phyloP scores from a whole-genome alignment of 148 eudicot genomes.

The Rhododendron molle region DNA sequence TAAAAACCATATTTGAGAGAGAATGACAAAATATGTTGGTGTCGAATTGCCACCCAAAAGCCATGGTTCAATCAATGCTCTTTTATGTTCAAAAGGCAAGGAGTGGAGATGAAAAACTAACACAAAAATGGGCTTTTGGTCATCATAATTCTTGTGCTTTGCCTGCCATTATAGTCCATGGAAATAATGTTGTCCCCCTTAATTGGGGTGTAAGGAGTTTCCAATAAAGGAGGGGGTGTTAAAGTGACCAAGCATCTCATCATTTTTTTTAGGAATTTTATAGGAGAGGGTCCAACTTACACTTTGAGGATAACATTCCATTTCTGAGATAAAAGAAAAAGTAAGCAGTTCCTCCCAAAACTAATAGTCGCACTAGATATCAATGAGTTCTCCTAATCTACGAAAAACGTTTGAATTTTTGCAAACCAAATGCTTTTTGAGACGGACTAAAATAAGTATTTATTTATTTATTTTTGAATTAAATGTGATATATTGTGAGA shows the following conservation, averaged over 20 bases:
- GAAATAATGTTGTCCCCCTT: conserved; percentile 8
- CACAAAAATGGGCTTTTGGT: neutral
- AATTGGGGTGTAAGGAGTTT: neutral
- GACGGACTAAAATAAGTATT: too few relatives aligned
- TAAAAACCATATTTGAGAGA: neutral
- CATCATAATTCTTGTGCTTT: neutral
- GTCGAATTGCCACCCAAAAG: neutral
- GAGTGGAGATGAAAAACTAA: neutral
- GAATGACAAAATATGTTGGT: neutral
- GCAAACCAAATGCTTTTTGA: too few relatives aligned
- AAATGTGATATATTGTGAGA: too few relatives aligned
- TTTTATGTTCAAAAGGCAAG: neutral
- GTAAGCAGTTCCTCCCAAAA: neutral
- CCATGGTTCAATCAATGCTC: neutral
- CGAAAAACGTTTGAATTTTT: too few relatives aligned
- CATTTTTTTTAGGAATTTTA: neutral
- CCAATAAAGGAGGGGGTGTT: neutral
- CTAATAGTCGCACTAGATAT: neutral
- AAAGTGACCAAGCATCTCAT: neutral
- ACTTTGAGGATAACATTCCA: neutral
- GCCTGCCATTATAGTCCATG: conserved; percentile 8
- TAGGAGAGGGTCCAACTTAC: neutral
- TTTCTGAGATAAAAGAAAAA: neutral
- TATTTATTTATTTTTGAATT: too few relatives aligned
- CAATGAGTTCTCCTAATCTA: too few relatives aligned